These are phyloP conservation scores for Gracilaria gracilis DNA, from an alignment of 23 red algal species.

Conservation along the genomic window DNA sequence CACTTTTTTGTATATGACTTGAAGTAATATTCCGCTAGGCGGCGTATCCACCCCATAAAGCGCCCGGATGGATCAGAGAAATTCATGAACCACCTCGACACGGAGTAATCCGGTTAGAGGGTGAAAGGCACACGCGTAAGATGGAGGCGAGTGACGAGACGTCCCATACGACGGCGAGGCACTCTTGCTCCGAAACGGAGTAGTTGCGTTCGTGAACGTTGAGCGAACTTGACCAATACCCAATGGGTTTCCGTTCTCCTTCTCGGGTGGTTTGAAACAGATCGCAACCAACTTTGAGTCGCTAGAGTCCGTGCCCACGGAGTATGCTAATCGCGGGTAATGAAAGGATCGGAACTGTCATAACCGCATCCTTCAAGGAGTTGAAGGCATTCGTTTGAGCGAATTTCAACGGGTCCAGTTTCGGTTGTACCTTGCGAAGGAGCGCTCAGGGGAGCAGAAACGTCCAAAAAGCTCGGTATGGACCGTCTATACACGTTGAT, in stretches of 20 bases:
- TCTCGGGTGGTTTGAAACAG: neutral
- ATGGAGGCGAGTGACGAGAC: neutral
- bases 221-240: too few relatives aligned
- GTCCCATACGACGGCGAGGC: neutral
- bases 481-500: conserved; percentile 38
- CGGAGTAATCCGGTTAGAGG: neutral
- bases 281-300: neutral
- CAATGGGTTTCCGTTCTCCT: neutral
- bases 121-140: neutral
- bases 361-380: conserved; percentile 23
- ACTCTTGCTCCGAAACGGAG: neutral
- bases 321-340: conserved; percentile 3
- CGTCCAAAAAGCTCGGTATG: neutral
- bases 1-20: neutral
- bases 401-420: neutral
- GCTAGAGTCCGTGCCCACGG: conserved; percentile 3
- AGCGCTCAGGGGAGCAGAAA: neutral
- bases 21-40: neutral
- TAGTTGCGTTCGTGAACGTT: too few relatives aligned
- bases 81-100: neutral
- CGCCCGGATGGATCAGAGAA: neutral
- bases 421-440: conserved; percentile 1
- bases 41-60: neutral
- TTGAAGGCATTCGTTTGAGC: neutral
- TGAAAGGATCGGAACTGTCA: neutral